A percentile compares a stretch with the other conserved stretches of the same genome.
phyloP scores from a whole-genome alignment of 2,329 filamentous ascomycete genomes.

The Nemania diffusa region DNA sequence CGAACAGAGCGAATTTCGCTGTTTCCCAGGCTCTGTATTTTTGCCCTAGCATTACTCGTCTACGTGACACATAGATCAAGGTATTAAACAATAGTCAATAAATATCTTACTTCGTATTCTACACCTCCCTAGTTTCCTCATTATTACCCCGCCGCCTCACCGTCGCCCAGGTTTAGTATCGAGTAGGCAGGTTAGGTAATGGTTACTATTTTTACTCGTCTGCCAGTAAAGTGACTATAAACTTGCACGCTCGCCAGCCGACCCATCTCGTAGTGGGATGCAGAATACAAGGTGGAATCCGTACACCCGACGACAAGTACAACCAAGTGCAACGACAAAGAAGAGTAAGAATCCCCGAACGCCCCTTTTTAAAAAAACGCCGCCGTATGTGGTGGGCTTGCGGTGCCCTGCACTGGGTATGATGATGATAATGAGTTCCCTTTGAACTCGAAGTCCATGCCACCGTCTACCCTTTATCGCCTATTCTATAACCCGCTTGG shows the following conservation, averaged over 20 bases:
- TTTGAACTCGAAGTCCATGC: constrained; percentile 15
- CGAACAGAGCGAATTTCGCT: neutral
- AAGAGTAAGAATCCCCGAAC: constrained; percentile 32
- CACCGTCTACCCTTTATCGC: constrained; percentile 32
- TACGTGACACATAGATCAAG: neutral
- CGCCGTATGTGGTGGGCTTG: constrained; percentile 38
- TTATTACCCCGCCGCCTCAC: neutral
- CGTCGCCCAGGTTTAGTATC: neutral
- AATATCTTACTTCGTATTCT: constrained; percentile 12
- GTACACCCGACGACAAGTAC: constrained; percentile 27
- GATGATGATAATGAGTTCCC: constrained; percentile 36
- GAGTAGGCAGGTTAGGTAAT: constrained; percentile 4
- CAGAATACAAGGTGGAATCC: constrained; percentile 22
- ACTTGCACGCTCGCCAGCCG: constrained; percentile 19
- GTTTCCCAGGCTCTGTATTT: neutral
- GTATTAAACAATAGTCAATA: constrained; percentile 10
- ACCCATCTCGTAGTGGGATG: constrained; percentile 15
- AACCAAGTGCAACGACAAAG: constrained; percentile 6
- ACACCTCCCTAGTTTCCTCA: constrained; percentile 5
- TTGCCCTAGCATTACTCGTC: constrained; percentile 9
- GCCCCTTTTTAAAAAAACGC: constrained; percentile 42
- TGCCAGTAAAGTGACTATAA: constrained; percentile 5
- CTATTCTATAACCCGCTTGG: constrained; percentile 37
- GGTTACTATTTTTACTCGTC: neutral
- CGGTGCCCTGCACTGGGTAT: constrained; percentile 38